Percentiles rank a stretch among this genome's conserved stretches.
These are phyloP conservation scores for Guillardia theta DNA, from an alignment of 78 protist species.

Conservation along the genomic window DNA sequence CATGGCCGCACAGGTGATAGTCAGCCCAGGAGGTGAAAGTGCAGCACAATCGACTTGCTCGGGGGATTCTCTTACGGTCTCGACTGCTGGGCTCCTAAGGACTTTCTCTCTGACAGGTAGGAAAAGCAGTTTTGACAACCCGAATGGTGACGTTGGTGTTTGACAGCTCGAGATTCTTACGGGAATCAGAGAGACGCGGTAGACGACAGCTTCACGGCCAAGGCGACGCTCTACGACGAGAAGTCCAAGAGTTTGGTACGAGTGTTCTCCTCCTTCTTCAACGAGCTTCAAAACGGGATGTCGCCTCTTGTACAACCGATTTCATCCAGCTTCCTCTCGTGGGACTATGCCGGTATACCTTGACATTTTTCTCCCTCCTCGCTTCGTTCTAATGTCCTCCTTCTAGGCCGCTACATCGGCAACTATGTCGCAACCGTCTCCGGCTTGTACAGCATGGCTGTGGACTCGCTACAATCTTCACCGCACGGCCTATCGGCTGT, in stretches of 20 bases:
- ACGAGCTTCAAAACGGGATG: too few relatives aligned
- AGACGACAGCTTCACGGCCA: neutral
- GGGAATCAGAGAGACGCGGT: neutral
- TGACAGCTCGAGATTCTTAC: neutral
- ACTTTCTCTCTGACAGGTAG: conserved; percentile 13
- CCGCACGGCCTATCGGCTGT: too few relatives aligned
- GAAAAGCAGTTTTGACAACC: too few relatives aligned
- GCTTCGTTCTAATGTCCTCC: too few relatives aligned
- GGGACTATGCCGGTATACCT: too few relatives aligned
- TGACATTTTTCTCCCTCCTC: too few relatives aligned
- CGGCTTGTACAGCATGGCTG: neutral
- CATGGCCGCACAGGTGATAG: neutral
- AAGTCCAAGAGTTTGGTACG: too few relatives aligned
- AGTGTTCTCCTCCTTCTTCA: too few relatives aligned
- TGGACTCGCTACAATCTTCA: too few relatives aligned
- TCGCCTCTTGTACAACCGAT: too few relatives aligned
- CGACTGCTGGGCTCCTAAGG: neutral
- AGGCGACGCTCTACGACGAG: neutral
- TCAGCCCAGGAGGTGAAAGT: neutral
- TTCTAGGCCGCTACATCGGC: neutral
- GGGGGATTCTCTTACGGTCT: neutral
- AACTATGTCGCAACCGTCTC: neutral
- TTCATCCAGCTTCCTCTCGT: too few relatives aligned
- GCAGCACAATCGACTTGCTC: neutral
- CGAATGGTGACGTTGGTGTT: too few relatives aligned